Base-by-base conservation (phyloP, 2,329 filamentous ascomycete species). In the Akanthomyces uredinophilus region DNA sequence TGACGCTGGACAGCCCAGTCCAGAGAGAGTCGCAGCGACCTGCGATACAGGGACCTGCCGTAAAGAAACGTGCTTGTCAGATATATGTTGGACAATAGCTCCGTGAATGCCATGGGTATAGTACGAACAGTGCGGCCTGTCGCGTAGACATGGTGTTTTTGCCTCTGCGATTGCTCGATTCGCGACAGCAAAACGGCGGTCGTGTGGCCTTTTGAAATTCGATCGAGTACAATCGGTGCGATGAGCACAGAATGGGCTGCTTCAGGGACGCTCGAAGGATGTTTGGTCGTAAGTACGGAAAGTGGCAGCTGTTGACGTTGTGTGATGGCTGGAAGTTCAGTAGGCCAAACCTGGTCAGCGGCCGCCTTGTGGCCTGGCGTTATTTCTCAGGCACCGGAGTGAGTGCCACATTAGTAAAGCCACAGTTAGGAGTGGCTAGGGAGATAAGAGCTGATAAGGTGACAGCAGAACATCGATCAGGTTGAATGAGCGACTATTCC, bases 1-100 rank as follows among this genome's bases (percentile, higher is more conserved):
- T 94, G 87, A 68, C 95, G 86, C 74, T 97, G 91, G 66, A 98
- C 92, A 63, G 92, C 87, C 95, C 95, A 99, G 80, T 97, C 92
- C 67, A 98, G 87, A 47, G 95, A 85, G 67, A 97, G 87, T 83
- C 97, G 97, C 73, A 99, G 78, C 29, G 92, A 92, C 69, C 92
- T 91, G 73, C 94, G 89, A 78, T 99, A 99, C 64, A 99, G 88
- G 47, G 86, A 88, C 68, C 86, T 88, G 64, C 7, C 22, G 24
- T 47, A n/a, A 20, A 53, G n/a, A 29, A 53, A 10, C 4, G 16
- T 6, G 27, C 10, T 24, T 35, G 39, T 60, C n/a, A 53, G 58
- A 22, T 20, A 53, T 22, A 29, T 29, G 27, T 4, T 29, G 18
- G 3, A 53, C 46, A 43, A 32, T 20, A 46, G 61, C 41, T 56